Evolutionary conservation across 352 stramenopile species (phyloP), one percentile per base, ranked within the genome.

Genomic region (Elongisporangium anandrum): DNA sequence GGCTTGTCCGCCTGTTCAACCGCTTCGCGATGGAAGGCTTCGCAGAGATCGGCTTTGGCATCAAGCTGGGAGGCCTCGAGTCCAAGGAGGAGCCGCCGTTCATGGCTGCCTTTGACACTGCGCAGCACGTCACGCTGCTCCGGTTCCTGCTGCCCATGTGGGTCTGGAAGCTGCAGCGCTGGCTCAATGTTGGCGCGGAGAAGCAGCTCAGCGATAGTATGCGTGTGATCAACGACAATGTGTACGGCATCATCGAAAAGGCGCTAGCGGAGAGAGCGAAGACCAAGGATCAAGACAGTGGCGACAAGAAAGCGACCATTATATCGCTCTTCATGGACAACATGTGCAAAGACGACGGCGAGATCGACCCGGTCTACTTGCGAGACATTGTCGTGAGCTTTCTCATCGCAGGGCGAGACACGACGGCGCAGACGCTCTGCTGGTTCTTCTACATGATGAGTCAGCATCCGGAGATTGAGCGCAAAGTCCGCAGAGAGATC

Each of bases 391-490:
- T 82, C n/a, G 68, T 88, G 24, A 73, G 68, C 15, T 74, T 79
- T 4, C 62, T 85, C 26, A 64, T 85, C 26, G 75, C 67, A 52
- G 75, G 73, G 15, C 57, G 71, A 6, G 75, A 85, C 59, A 79
- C 75, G 1, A 81, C 74, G 5, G 70, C 75, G 0, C 62, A 66
- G 39, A 72, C 69, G 10, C 50, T 90, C 13, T 65, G 61, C 34
- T 95, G 87, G 87, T 64, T 89, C 8, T 38, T 95, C 6, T 77
- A 87, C 54, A 82, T 87, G 29, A 61, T 94, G 21, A 73, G 58
- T 1, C 70, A 71, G 23, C 47, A 93, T 55, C 85, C 81, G 4
- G 52, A 64, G 2, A 69, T 89, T 0, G 67, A 79, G 53, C 57
- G 63, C 3, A 72, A 68, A 6, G 68, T 92, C 2, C 69, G 73